These are phyloP conservation scores for Solanum microdontum DNA, from an alignment of 257 asterid genomes.

Conservation along the genomic window DNA sequence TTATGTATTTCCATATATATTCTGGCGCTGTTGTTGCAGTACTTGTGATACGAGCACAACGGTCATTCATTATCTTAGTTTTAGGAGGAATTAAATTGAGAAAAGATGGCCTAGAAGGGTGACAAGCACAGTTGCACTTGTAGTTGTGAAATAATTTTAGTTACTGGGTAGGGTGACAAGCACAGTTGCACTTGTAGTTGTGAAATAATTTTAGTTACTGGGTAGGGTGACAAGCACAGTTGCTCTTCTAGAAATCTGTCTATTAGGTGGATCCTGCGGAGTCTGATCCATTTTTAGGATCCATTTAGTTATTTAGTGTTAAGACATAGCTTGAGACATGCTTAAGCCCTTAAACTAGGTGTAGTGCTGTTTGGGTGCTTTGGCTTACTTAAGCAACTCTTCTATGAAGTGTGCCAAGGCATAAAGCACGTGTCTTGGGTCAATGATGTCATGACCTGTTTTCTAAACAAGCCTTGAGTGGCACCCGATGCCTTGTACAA, in stretches of 20 bases:
- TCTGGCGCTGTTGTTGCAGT: background rate
- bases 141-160: background rate
- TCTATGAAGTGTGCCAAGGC: background rate
- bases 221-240: too few relatives aligned
- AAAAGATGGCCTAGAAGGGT: background rate
- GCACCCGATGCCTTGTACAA: background rate
- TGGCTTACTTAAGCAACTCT: background rate
- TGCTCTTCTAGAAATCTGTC: background rate
- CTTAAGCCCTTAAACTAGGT: background rate
- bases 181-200: background rate
- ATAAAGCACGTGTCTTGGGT: background rate
- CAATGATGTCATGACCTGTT: background rate
- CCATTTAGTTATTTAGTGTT: background rate
- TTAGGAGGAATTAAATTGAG: background rate
- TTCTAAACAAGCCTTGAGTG: background rate
- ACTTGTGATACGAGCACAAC: background rate
- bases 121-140: background rate
- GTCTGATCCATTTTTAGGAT: background rate
- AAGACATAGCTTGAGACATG: background rate
- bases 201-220: background rate
- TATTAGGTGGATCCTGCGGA: background rate
- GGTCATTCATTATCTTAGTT: background rate
- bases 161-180: too few relatives aligned
- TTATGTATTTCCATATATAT: slow-evolving; percentile 7
- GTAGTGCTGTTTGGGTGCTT: background rate